Evolutionary conservation across 495 filamentous ascomycete species (phyloP), one percentile per base, ranked within the genome.

Genomic region (Xylaria curta): DNA sequence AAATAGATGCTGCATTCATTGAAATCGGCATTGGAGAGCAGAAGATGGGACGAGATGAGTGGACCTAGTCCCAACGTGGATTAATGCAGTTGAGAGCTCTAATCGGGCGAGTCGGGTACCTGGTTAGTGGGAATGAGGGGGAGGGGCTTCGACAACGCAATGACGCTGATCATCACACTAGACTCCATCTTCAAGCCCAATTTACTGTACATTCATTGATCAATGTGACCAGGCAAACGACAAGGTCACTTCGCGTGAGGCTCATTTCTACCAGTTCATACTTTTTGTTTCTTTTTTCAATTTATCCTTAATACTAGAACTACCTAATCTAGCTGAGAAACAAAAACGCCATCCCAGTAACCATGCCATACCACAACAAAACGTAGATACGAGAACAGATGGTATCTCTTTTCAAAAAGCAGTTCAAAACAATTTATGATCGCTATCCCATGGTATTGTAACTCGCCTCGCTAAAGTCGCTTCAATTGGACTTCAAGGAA

Each of bases 381-480:
- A 58, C 24, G 21, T 21, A 47, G 36, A 31, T 46, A 42, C 51
- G 49, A 62, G n/a, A 31, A 40, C 68, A 63, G 36, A 64, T 70
- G 68, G 68, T 70, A 70, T 64, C 46, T 13, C 42, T 46, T 36
- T 21, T 17, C 9, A 56, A 54, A 53, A 53, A 28, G n/a, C 10
- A 28, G 8, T 26, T 15, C 9, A 40, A 70, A 40, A 33, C 10
- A 36, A 12, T n/a, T n/a, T n/a, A n/a, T 24, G 1, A 44, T 63
- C 33, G 44, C 17, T 28, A 36, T 56, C 68, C 56, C 68, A 59
- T 70, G 31, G 36, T 53, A 62, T 44, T 72, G 36, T 77, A 75
- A 78, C 72, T 76, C 71, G 36, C 76, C 54, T 62, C 76, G 76
- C 76, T 77, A 75, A 78, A 12, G 10, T 70, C 68, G 68, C 68